Evolutionary conservation across 768 basidiomycete species (phyloP).

Genomic region (Amanita molliuscula): DNA sequence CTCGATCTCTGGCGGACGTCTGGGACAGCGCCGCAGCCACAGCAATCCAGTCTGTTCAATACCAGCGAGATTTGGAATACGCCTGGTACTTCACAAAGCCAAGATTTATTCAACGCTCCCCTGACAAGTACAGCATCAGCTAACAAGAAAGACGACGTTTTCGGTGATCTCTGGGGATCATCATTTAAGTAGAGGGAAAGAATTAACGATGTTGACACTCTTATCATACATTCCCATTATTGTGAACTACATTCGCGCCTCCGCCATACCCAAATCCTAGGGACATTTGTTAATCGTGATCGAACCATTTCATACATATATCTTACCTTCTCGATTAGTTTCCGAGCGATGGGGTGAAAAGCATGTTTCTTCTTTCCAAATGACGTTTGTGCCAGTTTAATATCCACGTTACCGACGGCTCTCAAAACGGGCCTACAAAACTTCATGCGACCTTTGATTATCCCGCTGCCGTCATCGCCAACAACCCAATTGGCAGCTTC

Average conservation of each 20-base stretch:
- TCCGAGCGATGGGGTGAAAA: slow-evolving; percentile 74
- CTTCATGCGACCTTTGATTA: slow-evolving; percentile 76
- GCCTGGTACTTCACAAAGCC: slow-evolving; percentile 15
- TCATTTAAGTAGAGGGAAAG: slow-evolving; percentile 50
- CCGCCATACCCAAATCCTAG: slow-evolving; percentile 5
- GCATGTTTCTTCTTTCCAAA: slow-evolving; percentile 36
- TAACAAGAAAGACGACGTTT: slow-evolving; percentile 65
- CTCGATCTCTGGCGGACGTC: slow-evolving; percentile 28
- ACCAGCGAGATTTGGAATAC: slow-evolving; percentile 53
- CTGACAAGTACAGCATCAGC: slow-evolving; percentile 18
- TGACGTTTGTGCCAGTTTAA: slow-evolving; percentile 35
- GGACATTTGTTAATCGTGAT: background rate
- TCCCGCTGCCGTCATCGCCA: slow-evolving; percentile 47
- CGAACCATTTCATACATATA: slow-evolving; percentile 19
- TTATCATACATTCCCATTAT: background rate
- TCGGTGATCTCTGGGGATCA: slow-evolving; percentile 78
- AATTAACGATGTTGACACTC: too few species aligned
- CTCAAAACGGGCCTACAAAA: slow-evolving; percentile 68
- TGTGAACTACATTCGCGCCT: background rate
- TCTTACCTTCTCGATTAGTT: slow-evolving; percentile 70
- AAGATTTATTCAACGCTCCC: slow-evolving; percentile 18
- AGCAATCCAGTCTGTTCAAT: slow-evolving; percentile 29
- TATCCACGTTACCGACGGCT: slow-evolving; percentile 42
- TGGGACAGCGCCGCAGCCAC: slow-evolving; percentile 12
- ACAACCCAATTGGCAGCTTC: slow-evolving; percentile 61